phyloP scores from a whole-genome alignment of 129 eudicot genomes.

The Lonicera japonica region DNA sequence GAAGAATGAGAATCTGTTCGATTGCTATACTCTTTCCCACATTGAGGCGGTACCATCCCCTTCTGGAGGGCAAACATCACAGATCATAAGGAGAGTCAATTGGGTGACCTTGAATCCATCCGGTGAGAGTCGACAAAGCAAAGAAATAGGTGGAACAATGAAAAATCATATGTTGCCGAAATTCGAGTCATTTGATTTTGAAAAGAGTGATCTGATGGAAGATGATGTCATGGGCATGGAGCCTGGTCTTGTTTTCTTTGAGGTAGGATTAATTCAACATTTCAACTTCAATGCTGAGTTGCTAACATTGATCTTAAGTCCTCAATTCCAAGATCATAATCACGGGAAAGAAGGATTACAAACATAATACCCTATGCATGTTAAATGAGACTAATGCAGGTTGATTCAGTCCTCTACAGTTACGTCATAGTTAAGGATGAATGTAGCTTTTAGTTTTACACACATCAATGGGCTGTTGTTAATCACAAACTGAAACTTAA shows the following conservation, averaged over 20 bases:
- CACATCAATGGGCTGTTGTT: no score
- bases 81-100: conserved; percentile 56
- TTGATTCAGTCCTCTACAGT: background rate
- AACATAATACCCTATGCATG: background rate
- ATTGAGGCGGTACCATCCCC: conserved; percentile 56
- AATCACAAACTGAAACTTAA: background rate
- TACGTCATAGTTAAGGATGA: background rate
- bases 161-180: conserved; percentile 45
- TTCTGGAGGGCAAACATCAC: conserved; percentile 34
- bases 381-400: background rate
- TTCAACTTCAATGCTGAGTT: conserved; percentile 13
- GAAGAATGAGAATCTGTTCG: conserved; percentile 68
- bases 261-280: conserved; percentile 43
- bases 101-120: conserved; percentile 90
- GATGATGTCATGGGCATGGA: conserved; percentile 91
- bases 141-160: conserved; percentile 32
- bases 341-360: no score
- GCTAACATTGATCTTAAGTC: background rate
- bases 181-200: conserved; percentile 79
- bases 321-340: no score
- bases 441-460: background rate
- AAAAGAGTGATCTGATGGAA: conserved; percentile 82
- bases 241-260: conserved; percentile 97
- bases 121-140: conserved; percentile 56
- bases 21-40: conserved; percentile 81